These are phyloP conservation scores for Collybiopsis luxurians DNA, from an alignment of 768 basidiomycete species.

Conservation along the genomic window DNA sequence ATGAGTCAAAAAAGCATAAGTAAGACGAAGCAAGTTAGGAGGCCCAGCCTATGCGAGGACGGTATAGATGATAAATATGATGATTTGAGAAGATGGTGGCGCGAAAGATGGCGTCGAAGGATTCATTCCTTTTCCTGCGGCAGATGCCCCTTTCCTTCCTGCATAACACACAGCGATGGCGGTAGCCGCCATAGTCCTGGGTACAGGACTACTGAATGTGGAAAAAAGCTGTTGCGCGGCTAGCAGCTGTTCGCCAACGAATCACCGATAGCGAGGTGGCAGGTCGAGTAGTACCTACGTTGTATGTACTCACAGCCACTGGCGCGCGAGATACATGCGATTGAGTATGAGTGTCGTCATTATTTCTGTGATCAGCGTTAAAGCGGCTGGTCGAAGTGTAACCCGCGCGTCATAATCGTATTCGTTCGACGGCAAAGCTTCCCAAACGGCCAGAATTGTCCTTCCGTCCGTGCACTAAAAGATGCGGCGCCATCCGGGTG, in stretches of 20 bases:
- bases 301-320: constrained; percentile 51
- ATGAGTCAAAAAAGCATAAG: neutral
- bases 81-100: constrained; percentile 1
- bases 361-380: constrained; percentile 71
- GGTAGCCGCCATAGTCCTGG: too few species aligned
- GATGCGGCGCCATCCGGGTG: neutral
- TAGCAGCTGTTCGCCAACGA: too few species aligned
- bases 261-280: too few species aligned
- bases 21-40: neutral
- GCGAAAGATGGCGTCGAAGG: neutral
- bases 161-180: too few species aligned
- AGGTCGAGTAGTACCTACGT: too few species aligned
- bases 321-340: constrained; percentile 60
- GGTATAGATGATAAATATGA: neutral
- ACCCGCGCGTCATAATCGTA: constrained; percentile 57
- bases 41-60: neutral
- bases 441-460: constrained; percentile 65
- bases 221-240: too few species aligned
- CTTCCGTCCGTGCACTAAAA: constrained; percentile 63
- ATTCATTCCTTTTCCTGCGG: neutral
- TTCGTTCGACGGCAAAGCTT: constrained; percentile 50
- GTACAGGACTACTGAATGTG: too few species aligned
- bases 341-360: constrained; percentile 73
- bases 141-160: too few species aligned
- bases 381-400: constrained; percentile 53